Base-by-base conservation (phyloP, 169 alveolate species). In the Eimeria acervulina region DNA sequence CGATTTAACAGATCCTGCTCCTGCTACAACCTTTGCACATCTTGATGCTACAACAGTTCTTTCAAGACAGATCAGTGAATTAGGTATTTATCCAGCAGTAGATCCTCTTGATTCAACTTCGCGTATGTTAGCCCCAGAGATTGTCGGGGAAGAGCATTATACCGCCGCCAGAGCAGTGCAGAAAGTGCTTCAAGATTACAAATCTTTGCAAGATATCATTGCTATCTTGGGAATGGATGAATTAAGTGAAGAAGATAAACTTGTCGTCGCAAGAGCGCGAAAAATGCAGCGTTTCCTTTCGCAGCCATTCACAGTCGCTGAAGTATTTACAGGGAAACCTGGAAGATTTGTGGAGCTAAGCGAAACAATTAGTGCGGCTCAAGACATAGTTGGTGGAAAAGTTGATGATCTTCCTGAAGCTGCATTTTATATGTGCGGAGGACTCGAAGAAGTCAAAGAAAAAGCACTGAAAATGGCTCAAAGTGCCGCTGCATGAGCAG, bases 11-110 rank as follows among this genome's bases (percentile, higher is more conserved):
- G 99, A 99, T 95, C 99, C 99, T 7, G 99, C 99, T 19, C 99
- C 99, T 23, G 99, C 99, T 63, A 99, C 99, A 59, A 99, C 99
- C 33, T 99, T 99, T 97, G 99, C 99, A 51, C 99, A 99, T 97
- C 96, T 99, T 96, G 99, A 99, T 95, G 99, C 99, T 55, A 99
- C 99, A 26, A 99, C 99, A 76, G 99, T 99, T 96, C 97, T 99
- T 80, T 98, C 99, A 17, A 97, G 99, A 23, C 68, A 61, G 55
- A 98, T 99, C 95, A 99, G 99, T 74, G 99, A 99, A 97, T 97
- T 99, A 70, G 99, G 99, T 47, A 99, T 99, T 90, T 99, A 99
- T 97, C 99, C 99, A 15, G 99, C 99, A 44, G 99, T 99, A 95
- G 99, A 99, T 96, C 99, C 99, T 0, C 98, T 99, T 85, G 99